phyloP scores from a whole-genome alignment of 805 yeast genomes.

The Metschnikowia matae region DNA sequence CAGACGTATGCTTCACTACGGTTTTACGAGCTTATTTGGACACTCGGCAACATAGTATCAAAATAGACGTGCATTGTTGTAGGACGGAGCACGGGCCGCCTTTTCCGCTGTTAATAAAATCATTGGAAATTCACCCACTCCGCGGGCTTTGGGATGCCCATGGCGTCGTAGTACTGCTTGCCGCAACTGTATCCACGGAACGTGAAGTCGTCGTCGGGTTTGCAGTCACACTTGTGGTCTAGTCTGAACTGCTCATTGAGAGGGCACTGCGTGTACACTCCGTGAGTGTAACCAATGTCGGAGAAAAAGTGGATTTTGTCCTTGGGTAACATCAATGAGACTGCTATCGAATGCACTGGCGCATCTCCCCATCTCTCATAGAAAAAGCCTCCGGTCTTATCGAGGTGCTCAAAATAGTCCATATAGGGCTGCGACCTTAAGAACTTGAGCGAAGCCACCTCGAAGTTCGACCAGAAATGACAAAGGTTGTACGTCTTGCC shows the following conservation, averaged over 20 bases:
- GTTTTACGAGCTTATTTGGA: neutral
- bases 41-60: neutral
- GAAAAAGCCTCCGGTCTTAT: slow-evolving; percentile 84
- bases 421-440: slow-evolving; percentile 72
- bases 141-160: slow-evolving; percentile 53
- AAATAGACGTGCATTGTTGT: neutral
- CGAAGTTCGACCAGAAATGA: slow-evolving; percentile 91
- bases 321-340: slow-evolving; percentile 67
- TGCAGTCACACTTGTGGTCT: slow-evolving; percentile 66
- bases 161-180: slow-evolving; percentile 53
- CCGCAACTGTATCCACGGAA: slow-evolving; percentile 75
- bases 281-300: slow-evolving; percentile 82
- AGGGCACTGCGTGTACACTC: slow-evolving; percentile 81
- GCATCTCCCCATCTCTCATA: slow-evolving; percentile 96
- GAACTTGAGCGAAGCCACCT: slow-evolving; percentile 67
- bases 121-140: slow-evolving; percentile 60
- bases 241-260: slow-evolving; percentile 54
- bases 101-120: neutral
- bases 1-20: neutral
- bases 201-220: slow-evolving; percentile 69
- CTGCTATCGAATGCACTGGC: slow-evolving; percentile 88
- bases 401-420: slow-evolving; percentile 69
- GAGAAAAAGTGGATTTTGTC: slow-evolving; percentile 72
- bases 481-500: slow-evolving; percentile 74
- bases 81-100: too few species aligned